Conservation (phyloP, 441 rosid genomes). For the Gossypium schwendimanii region DNA sequence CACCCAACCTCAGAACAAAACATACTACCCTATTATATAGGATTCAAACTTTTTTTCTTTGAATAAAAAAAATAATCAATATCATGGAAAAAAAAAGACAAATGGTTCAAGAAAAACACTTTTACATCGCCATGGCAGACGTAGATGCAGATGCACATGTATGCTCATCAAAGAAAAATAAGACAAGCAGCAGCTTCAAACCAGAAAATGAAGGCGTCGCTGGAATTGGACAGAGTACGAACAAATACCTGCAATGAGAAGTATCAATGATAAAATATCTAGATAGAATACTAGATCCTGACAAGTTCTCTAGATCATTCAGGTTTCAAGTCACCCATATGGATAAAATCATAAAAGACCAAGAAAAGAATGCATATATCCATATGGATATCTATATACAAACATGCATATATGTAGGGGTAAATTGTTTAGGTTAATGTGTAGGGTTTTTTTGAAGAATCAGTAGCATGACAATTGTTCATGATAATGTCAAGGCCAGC, state of each 20-base stretch:
- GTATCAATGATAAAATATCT: neutral
- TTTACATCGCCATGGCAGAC: neutral
- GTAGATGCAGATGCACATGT: neutral
- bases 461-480: too few relatives aligned
- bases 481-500: neutral
- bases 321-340: neutral
- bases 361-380: neutral
- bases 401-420: neutral
- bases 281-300: neutral
- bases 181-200: neutral
- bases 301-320: neutral
- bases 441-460: neutral
- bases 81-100: neutral
- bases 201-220: neutral
- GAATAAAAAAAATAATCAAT: neutral
- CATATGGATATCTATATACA: neutral
- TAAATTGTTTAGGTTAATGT: neutral
- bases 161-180: neutral
- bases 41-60: neutral
- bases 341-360: neutral
- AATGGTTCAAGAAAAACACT: neutral
- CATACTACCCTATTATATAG: neutral
- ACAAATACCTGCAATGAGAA: slow-evolving; percentile 3
- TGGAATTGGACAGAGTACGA: neutral
- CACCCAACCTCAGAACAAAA: neutral